Percentiles rank a stretch among this genome's conserved stretches.
Conservation (phyloP, 176 grass and related monocot genomes). For the Phragmites australis region DNA sequence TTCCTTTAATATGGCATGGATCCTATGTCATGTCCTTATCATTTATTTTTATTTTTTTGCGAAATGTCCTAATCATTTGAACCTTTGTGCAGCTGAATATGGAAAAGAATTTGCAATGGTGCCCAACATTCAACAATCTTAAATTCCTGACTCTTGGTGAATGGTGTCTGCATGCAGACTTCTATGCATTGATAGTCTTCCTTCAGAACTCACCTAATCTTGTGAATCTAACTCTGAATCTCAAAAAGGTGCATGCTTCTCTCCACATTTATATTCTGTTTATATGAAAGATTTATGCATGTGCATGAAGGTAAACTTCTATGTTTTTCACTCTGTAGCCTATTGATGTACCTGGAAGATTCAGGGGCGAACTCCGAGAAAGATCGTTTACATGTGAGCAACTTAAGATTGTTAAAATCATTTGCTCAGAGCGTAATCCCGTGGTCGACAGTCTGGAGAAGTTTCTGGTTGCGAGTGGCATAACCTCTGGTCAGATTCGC, state of each 20-base stretch:
- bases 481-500: neutral
- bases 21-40: neutral
- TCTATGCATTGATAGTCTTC: conserved; percentile 21
- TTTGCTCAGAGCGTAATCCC: neutral
- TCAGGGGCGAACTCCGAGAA: neutral
- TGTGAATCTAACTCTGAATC: neutral
- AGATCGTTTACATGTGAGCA: conserved; percentile 21
- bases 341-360: neutral
- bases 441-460: neutral
- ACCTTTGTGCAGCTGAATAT: neutral
- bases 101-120: neutral
- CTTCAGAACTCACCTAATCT: conserved; percentile 33
- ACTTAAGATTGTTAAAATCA: conserved; percentile 29
- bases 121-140: conserved; percentile 36
- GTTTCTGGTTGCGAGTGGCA: conserved; percentile 12
- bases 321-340: neutral
- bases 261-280: neutral
- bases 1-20: neutral
- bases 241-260: neutral
- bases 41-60: no score
- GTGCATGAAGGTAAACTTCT: neutral
- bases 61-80: conserved; percentile 9
- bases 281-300: neutral
- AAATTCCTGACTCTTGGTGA: neutral
- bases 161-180: neutral